These are phyloP conservation scores for Pestalotiopsis sp. DNA, from an alignment of 2,329 filamentous ascomycete species.

Conservation along the genomic window DNA sequence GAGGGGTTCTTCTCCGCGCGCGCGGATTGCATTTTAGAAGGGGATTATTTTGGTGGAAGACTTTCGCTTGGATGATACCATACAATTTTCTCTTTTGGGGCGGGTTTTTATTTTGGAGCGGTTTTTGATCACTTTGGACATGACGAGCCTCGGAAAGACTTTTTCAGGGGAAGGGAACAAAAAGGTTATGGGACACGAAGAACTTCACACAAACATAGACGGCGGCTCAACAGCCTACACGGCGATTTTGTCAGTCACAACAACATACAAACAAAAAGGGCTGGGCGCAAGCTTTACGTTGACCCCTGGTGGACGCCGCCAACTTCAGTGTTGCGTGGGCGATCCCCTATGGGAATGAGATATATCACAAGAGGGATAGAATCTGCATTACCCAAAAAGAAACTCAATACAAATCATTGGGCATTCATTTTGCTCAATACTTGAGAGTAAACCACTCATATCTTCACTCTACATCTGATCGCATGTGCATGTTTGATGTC, in stretches of 20 bases:
- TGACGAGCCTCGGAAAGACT: constrained; percentile 16
- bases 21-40: constrained; percentile 24
- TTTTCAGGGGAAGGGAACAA: background rate
- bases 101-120: constrained; percentile 15
- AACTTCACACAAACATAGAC: constrained; percentile 19
- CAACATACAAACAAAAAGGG: background rate
- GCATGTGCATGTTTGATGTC: background rate
- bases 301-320: constrained; percentile 27
- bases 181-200: constrained; percentile 26
- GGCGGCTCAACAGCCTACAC: constrained; percentile 30
- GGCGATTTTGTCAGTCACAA: background rate
- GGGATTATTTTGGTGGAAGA: constrained; percentile 22
- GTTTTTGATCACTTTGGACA: constrained; percentile 15
- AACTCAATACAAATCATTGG: constrained; percentile 25
- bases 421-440: constrained; percentile 14
- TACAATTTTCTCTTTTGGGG: constrained; percentile 21
- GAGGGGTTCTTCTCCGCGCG: constrained; percentile 17
- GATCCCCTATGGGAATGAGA: constrained; percentile 22
- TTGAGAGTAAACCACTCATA: background rate
- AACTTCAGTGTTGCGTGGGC: constrained; percentile 21
- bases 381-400: constrained; percentile 29
- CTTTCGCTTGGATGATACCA: constrained; percentile 39
- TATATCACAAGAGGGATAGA: constrained; percentile 24
- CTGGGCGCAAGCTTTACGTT: constrained; percentile 31
- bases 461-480: background rate